Evolutionary conservation across 768 basidiomycete species (phyloP), one percentile per base, ranked within the genome.

Genomic region (Calocybe cyanea): DNA sequence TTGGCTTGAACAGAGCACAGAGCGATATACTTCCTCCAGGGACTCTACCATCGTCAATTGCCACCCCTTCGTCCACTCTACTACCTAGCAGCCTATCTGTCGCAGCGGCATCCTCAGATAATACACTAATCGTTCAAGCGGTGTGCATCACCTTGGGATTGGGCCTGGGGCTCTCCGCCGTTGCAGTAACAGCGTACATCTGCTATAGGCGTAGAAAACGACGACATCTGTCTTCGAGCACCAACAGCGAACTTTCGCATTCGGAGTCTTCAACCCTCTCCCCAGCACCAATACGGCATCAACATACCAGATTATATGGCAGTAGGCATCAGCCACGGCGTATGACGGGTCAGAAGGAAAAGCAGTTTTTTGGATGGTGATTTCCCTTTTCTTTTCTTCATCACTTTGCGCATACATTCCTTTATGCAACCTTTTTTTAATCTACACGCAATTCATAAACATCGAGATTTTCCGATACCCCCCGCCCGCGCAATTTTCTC

Each of bases 1-100:
- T 5, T 3, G 24, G 14, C n/a, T 17, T n/a, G n/a, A 32, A 34
- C 36, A 18, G 24, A 50, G 63, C 58, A 8, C 40, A 44, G 19
- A 52, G 61, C n/a, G 60, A 67, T 10, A 59, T 60, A 0, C 53
- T 71, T 24, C 70, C 70, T 19, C 60, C 65, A 6, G 49, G 55
- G 46, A 67, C 69, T 0, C 59, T 71, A 8, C 70, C 70, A 0
- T 57, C 66, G 1, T 61, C 67, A 1, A 58, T 62, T 18, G 55
- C 65, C n/a, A 55, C 69, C 11, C 67, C 68, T 39, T 60, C 63
- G 0, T 67, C 47, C 25, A 21, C 39, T 17, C 43, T 45, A 13
- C 33, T 45, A 11, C 36, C 37, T 7, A 14, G 39, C 14, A 45
- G 53, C 13, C 33, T 28, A n/a, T 34, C 50, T 18, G 19, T 41